phyloP scores from a whole-genome alignment of 2,329 filamentous ascomycete genomes.

The Anthostomella pinea region DNA sequence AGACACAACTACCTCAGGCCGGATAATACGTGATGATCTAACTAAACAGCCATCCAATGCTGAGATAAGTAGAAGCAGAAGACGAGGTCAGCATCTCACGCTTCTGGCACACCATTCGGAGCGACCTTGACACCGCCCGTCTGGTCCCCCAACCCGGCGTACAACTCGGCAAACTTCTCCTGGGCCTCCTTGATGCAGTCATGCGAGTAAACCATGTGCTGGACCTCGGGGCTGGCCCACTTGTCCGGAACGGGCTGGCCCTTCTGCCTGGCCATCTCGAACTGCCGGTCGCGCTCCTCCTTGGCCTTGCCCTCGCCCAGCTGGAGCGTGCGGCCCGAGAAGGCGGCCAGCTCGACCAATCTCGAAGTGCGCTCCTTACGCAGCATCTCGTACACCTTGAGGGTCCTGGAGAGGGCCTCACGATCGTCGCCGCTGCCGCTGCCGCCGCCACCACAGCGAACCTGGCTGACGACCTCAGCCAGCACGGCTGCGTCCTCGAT shows the following conservation, averaged over 20 bases:
- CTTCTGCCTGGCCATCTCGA: slow-evolving; percentile 49
- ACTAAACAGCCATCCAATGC: too few relatives aligned
- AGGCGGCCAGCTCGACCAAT: slow-evolving; percentile 53
- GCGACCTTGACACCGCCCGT: slow-evolving; percentile 10
- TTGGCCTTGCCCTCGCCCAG: slow-evolving; percentile 56
- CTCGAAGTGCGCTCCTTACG: slow-evolving; percentile 53
- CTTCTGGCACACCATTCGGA: slow-evolving; percentile 12
- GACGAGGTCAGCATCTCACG: too few relatives aligned
- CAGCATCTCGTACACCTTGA: slow-evolving; percentile 54
- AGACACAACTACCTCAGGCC: too few relatives aligned
- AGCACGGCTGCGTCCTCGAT: slow-evolving; percentile 65
- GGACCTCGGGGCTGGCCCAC: slow-evolving; percentile 68
- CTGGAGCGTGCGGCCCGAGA: slow-evolving; percentile 53
- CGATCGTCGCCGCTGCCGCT: slow-evolving; percentile 18
- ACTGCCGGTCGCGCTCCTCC: slow-evolving; percentile 56
- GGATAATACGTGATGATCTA: too few relatives aligned
- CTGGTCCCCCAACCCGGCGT: slow-evolving; percentile 26
- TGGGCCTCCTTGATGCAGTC: slow-evolving; percentile 56
- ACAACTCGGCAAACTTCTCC: slow-evolving; percentile 51
- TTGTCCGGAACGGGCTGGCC: slow-evolving; percentile 58
- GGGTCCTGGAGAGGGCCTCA: slow-evolving; percentile 43
- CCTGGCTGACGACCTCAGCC: slow-evolving; percentile 46
- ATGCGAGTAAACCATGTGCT: slow-evolving; percentile 63
- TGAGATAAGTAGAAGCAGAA: too few relatives aligned
- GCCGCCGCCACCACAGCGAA: slow-evolving; percentile 29